Evolutionary conservation across 768 basidiomycete genomes (phyloP).

Genomic region (Amanita rimosa): DNA sequence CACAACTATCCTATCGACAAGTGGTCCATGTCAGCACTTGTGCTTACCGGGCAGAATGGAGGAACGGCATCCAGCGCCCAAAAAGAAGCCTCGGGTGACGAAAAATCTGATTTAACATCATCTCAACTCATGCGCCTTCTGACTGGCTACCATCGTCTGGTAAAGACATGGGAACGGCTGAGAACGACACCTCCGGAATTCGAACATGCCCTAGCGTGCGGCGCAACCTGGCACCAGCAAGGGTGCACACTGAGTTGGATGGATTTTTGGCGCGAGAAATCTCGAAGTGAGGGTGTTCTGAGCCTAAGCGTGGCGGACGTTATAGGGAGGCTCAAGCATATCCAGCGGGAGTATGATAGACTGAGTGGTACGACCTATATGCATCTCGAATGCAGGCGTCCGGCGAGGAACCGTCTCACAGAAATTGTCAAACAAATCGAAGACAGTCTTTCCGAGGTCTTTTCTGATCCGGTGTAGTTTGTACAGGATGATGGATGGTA

Average conservation of each 20-base stretch:
- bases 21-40: constrained; percentile 19
- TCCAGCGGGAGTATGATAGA: constrained; percentile 58
- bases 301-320: constrained; percentile 54
- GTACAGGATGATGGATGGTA: neutral
- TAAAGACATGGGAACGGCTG: constrained; percentile 53
- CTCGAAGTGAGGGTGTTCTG: constrained; percentile 48
- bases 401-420: constrained; percentile 43
- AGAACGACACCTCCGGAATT: constrained; percentile 48
- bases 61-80: neutral
- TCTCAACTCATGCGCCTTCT: constrained; percentile 56
- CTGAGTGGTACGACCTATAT: constrained; percentile 70
- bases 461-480: constrained; percentile 17
- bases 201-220: constrained; percentile 52
- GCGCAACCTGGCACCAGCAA: constrained; percentile 62
- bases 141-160: constrained; percentile 60
- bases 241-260: constrained; percentile 64
- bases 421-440: constrained; percentile 47
- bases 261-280: constrained; percentile 75
- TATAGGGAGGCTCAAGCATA: constrained; percentile 47
- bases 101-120: constrained; percentile 25
- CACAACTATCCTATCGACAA: constrained; percentile 41
- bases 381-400: constrained; percentile 61
- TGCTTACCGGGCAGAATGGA: constrained; percentile 8
- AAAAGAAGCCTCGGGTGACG: neutral
- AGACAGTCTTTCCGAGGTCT: constrained; percentile 53